A percentile compares a stretch with the other conserved stretches of the same genome.
These are phyloP conservation scores for Psilocybe tampanensis DNA, from an alignment of 768 basidiomycete genomes.

Conservation along the genomic window DNA sequence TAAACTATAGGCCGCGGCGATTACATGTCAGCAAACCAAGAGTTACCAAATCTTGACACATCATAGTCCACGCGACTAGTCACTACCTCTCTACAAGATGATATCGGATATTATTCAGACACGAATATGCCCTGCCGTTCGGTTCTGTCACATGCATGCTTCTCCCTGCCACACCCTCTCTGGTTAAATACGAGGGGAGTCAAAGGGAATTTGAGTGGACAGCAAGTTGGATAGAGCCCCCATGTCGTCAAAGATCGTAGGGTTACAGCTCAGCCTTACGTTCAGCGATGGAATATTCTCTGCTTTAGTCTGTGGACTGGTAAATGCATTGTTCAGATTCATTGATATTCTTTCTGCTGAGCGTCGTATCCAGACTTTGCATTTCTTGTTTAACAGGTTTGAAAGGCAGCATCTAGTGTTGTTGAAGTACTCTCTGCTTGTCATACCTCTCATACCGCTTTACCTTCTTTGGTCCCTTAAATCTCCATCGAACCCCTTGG, in stretches of 20 bases:
- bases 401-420: neutral
- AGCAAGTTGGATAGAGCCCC: neutral
- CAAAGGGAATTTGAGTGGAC: neutral
- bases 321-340: neutral
- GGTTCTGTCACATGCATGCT: neutral
- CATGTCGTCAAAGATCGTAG: neutral
- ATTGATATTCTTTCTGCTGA: neutral
- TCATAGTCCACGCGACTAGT: no score
- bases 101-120: neutral
- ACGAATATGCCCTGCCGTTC: neutral
- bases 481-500: neutral
- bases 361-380: neutral
- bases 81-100: no score
- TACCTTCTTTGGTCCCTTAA: slow-evolving; percentile 11
- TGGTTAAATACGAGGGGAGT: neutral
- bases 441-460: neutral
- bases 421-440: neutral
- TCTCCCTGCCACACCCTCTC: neutral
- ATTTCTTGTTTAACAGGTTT: neutral
- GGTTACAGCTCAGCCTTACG: neutral
- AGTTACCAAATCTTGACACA: no score
- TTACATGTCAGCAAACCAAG: no score
- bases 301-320: neutral
- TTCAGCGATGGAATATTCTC: neutral
- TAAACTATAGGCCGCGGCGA: no score